Evolutionary conservation across 306 rosid species (phyloP), one percentile per base, ranked within the genome.

Genomic region (Prunus campanulata): DNA sequence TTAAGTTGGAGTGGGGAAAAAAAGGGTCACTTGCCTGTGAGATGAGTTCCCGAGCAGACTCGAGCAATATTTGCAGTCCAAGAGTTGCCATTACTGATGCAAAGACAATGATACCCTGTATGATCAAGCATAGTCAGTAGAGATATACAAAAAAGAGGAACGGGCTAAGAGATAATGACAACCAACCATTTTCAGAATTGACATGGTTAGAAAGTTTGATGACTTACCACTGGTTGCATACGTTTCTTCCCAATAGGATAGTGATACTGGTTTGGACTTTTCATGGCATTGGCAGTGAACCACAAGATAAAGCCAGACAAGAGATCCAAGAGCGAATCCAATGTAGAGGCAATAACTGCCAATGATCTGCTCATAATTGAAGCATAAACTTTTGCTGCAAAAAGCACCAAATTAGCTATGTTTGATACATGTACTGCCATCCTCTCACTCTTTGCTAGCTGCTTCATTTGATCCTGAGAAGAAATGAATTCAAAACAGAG

Each of bases 161-260:
- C 10, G 22, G 35, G 16, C 46, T 47, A 20, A 66, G 5, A 66
- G 14, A 50, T 1, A 25, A 5, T 10, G 2, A 29, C n/a, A 13
- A 30, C 25, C 13, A n/a, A n/a, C 18, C 32, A 15, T 56, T 20
- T 55, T 57, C 76, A 56, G 39, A 72, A 71, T 15, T 56, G 29
- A 10, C 60, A 29, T 11, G 2, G 59, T 19, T 29, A 27, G 1
- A 19, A 27, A 46, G 60, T 5, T 51, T 14, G 15, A n/a, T 11
- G 60, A 9, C 80, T 80, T 87, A 90, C 97, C 93, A 92, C 83
- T 63, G 97, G 93, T 60, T 92, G 96, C 97, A 92, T 90, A 61
- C 92, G 96, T 49, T 85, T 87, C 92, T 92, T 92, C 81, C 97
- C 97, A 64, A 92, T 92, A 70, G 97, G 97, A 72, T 92, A 92